Percentiles rank a stretch among this genome's conserved stretches.
Conservation (phyloP, 805 yeast species). For the Saccharomycopsis selenospora region DNA sequence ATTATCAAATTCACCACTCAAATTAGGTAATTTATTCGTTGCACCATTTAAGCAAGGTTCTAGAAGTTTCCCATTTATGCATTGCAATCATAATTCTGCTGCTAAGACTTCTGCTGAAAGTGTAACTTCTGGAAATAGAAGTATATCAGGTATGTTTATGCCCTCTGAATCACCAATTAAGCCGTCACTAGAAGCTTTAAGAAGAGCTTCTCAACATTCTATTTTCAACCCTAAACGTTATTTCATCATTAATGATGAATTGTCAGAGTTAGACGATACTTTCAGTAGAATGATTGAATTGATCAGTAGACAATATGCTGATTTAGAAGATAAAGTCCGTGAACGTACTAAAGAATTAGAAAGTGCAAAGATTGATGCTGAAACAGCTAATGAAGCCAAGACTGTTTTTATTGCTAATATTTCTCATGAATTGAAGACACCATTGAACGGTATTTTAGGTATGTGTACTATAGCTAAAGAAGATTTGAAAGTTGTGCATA, state of each 20-base stretch:
- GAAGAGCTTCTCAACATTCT: neutral
- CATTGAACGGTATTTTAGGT: slow-evolving; percentile 91
- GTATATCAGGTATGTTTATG: too few species aligned
- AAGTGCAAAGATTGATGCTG: slow-evolving; percentile 82
- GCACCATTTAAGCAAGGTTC: neutral
- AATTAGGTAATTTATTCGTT: neutral
- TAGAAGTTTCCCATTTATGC: too few species aligned
- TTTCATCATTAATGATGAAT: slow-evolving; percentile 50
- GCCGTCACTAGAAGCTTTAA: neutral
- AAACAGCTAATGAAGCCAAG: slow-evolving; percentile 93
- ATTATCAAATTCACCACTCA: neutral
- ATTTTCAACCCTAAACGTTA: slow-evolving; percentile 17
- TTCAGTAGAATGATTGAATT: slow-evolving; percentile 90
- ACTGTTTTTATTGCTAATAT: slow-evolving; percentile 90
- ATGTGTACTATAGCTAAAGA: slow-evolving; percentile 93
- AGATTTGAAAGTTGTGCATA: slow-evolving; percentile 35
- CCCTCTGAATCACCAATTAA: neutral
- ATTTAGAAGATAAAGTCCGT: slow-evolving; percentile 80
- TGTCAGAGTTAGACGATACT: slow-evolving; percentile 80
- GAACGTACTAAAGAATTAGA: slow-evolving; percentile 84
- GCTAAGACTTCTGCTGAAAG: neutral
- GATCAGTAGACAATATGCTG: slow-evolving; percentile 72
- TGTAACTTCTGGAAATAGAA: too few species aligned
- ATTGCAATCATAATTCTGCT: too few species aligned
- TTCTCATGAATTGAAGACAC: slow-evolving; percentile 91